These are phyloP conservation scores for Myxozyma melibiosi DNA, from an alignment of 805 yeast genomes.

Conservation along the genomic window DNA sequence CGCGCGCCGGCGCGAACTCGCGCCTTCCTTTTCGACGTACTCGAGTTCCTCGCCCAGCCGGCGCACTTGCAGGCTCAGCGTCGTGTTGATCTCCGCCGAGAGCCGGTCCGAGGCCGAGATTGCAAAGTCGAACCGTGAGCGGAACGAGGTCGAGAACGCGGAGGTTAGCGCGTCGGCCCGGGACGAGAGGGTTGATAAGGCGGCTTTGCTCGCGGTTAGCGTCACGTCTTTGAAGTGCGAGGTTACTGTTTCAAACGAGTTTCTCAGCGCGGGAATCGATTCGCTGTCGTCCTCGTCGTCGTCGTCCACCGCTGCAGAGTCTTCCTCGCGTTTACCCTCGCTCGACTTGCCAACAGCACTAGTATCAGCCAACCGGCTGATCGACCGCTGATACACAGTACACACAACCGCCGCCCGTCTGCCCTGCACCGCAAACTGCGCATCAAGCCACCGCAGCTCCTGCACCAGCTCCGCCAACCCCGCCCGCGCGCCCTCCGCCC, in stretches of 20 bases:
- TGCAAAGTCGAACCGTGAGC: constrained; percentile 26
- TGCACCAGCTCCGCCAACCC: constrained; percentile 3
- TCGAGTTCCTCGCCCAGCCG: constrained; percentile 22
- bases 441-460: constrained; percentile 18
- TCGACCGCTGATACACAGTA: constrained; percentile 5
- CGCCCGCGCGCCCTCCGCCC: background rate
- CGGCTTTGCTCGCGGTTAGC: background rate
- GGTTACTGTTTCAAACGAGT: background rate
- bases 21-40: constrained; percentile 17
- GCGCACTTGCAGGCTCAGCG: constrained; percentile 18
- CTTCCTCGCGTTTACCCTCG: no score
- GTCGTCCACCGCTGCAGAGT: no score
- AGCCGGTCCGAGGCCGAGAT: constrained; percentile 28
- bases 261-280: background rate
- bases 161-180: constrained; percentile 16
- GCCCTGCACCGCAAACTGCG: constrained; percentile 19
- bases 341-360: no score
- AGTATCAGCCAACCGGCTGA: background rate
- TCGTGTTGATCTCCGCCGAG: constrained; percentile 26
- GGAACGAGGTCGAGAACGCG: constrained; percentile 11
- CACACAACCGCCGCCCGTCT: constrained; percentile 12
- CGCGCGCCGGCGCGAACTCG: constrained; percentile 12
- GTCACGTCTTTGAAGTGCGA: constrained; percentile 7
- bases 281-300: background rate
- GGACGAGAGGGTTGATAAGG: background rate